Base-by-base conservation (phyloP, 2,329 filamentous ascomycete genomes). In the Arthrobotrys conoides region DNA sequence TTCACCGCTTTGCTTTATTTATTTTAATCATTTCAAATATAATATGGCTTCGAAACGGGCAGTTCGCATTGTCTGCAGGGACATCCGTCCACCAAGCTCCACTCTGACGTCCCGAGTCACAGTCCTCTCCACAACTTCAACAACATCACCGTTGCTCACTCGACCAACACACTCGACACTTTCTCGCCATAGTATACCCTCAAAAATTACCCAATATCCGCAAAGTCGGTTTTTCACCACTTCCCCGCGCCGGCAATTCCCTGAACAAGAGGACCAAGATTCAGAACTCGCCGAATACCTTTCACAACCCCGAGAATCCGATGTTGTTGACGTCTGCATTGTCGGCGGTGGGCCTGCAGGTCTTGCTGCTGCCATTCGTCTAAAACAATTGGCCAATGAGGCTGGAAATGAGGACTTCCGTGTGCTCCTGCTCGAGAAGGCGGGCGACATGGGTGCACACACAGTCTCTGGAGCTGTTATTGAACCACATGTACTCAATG, bases 381-480 rank as follows among this genome's bases (percentile, higher is more conserved):
- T 99, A 70, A 98, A 98, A 87, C 95, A 99, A 85, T 88, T 97
- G 64, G 96, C 96, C 81, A 97, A 94, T 83, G 93, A 94, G 83
- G 93, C 93, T 38, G 95, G 96, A 80, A 97, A 98, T 84, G 94
- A 98, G 80, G 94, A 97, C 80, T 98, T 99, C 84, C 89, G 96
- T 38, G 95, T 99, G 10, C 87, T 99, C 73, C 87, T 99, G 44
- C 87, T 99, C 76, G 96, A 99, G 84, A 99, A 99, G 86, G 94
- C 96, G 1, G 93, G 94, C 80, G 96, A 99, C 84, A 86, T 99
- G 76, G 96, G 96, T 67, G 94, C 94, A 30, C 96, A 99, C 84
- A 97, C 97, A 80, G 88, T 99, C 44, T 98, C 95, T 18, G 96
- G 96, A 76, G 97, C 97, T 82, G 96, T 99, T 59, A 91, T 99